A percentile compares a stretch with the other conserved stretches of the same genome.
Conservation (phyloP, 306 rosid species). For the Hylodesmum podocarpum region DNA sequence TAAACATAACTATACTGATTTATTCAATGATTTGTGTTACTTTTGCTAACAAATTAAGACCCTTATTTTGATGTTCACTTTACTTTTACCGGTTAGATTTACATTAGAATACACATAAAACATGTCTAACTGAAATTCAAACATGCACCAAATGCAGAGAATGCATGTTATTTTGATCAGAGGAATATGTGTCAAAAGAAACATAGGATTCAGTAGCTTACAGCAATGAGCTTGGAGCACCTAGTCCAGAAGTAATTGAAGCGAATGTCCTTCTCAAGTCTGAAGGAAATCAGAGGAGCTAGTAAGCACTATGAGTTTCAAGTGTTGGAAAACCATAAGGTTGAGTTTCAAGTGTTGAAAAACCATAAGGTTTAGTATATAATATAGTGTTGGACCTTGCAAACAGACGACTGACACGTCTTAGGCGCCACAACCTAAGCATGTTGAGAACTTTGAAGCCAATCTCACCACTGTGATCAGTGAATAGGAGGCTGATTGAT, state of each 20-base stretch:
- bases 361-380: background rate
- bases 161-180: background rate
- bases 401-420: constrained; percentile 83
- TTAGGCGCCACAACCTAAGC: constrained; percentile 88
- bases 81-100: too few species aligned
- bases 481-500: constrained; percentile 62
- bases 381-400: constrained; percentile 58
- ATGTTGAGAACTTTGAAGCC: constrained; percentile 71
- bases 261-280: constrained; percentile 91
- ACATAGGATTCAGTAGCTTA: constrained; percentile 35
- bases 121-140: too few species aligned
- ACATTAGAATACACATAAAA: too few species aligned
- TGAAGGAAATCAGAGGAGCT: constrained; percentile 30
- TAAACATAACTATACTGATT: background rate
- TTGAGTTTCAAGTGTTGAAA: too few species aligned
- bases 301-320: constrained; percentile 28
- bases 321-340: constrained; percentile 1
- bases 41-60: too few species aligned
- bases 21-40: background rate
- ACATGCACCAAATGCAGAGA: background rate
- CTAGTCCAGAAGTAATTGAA: constrained; percentile 92
- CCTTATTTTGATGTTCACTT: too few species aligned
- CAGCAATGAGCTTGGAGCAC: constrained; percentile 77
- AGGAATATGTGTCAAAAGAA: background rate
- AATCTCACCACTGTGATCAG: constrained; percentile 47